Evolutionary conservation across 345 rosid species (phyloP).

Genomic region (Salix udensis): DNA sequence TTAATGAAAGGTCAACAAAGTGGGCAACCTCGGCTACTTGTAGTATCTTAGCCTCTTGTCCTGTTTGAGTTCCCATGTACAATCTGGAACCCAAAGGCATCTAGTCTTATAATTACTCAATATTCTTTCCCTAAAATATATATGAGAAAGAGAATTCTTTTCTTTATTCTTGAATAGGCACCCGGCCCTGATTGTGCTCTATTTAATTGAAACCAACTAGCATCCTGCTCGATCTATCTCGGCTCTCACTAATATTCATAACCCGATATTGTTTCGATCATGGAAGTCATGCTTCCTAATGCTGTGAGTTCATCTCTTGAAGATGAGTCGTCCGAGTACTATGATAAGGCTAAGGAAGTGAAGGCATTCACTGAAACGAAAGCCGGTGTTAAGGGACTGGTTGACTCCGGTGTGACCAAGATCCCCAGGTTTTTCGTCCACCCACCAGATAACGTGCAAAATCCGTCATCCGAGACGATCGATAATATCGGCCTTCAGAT

Average conservation of each 20-base stretch:
- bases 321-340: constrained; percentile 7
- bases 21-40: no score
- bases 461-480: not conserved
- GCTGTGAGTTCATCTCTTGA: not conserved
- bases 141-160: not conserved
- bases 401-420: no score
- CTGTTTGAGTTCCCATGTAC: no score
- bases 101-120: not conserved
- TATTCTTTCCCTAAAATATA: not conserved
- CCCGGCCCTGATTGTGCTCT: not conserved
- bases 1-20: no score
- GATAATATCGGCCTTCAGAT: not conserved
- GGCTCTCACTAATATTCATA: not conserved
- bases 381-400: no score
- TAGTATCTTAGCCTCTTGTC: no score
- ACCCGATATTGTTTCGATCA: not conserved
- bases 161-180: constrained; percentile 5
- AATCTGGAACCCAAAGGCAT: no score
- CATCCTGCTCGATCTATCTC: not conserved
- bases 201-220: not conserved
- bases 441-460: constrained; percentile 6
- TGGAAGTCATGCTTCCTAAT: constrained; percentile 11
- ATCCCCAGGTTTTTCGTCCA: no score
- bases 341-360: no score
- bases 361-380: no score